phyloP scores from a whole-genome alignment of 2,329 filamentous ascomycete genomes.

The Rachicladosporium sp. region DNA sequence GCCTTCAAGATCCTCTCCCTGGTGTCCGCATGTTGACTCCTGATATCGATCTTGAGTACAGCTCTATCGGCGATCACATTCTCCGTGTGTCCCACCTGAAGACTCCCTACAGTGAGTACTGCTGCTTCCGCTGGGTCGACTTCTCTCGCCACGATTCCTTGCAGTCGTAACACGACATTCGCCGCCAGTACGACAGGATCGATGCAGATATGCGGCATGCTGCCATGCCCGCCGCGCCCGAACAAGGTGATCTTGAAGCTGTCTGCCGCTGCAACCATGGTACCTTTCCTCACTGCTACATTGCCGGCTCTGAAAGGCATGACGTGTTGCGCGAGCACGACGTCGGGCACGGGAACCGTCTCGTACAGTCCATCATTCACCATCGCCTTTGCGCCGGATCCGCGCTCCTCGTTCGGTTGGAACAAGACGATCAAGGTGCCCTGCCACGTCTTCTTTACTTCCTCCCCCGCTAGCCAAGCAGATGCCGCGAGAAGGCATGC shows the following conservation, averaged over 20 bases:
- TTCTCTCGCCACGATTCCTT: conserved; percentile 29
- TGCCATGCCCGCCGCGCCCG: conserved; percentile 35
- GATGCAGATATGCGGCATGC: conserved; percentile 31
- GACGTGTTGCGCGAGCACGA: conserved; percentile 6
- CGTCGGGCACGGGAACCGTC: conserved; percentile 5
- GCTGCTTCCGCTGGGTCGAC: conserved; percentile 28
- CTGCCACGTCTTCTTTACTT: conserved; percentile 34
- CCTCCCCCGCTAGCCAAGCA: conserved; percentile 32
- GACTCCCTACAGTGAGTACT: conserved; percentile 33
- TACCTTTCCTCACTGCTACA: conserved; percentile 23
- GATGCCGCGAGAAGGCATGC: conserved; percentile 44
- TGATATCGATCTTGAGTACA: conserved; percentile 39
- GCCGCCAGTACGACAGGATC: conserved; percentile 37
- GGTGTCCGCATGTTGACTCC: conserved; percentile 31
- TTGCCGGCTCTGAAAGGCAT: conserved; percentile 23
- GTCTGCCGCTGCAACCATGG: conserved; percentile 26
- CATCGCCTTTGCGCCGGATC: conserved; percentile 50
- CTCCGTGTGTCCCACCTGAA: conserved; percentile 31
- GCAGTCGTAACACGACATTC: conserved; percentile 29
- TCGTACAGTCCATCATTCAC: conserved; percentile 45
- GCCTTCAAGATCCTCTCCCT: conserved; percentile 32
- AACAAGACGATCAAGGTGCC: conserved; percentile 54
- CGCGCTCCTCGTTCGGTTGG: conserved; percentile 56
- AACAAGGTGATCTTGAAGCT: conserved; percentile 25
- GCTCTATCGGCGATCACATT: conserved; percentile 36